Evolutionary conservation across 805 yeast genomes (phyloP), one percentile per base, ranked within the genome.

Genomic region (Schwanniomyces yamadae): DNA sequence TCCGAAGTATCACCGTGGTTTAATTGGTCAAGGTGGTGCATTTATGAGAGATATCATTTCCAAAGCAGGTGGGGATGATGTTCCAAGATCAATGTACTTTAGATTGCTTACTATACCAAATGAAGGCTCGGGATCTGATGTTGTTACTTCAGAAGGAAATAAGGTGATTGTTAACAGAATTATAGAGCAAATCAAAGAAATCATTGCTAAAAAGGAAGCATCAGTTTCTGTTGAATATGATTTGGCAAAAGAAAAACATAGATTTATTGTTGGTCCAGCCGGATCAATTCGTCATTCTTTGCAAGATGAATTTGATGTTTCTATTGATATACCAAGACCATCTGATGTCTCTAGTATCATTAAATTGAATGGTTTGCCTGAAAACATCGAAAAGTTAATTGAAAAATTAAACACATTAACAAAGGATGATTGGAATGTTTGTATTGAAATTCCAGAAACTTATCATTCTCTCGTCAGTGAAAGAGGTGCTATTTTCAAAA

Each of bases 21-120:
- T 91, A 47, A 78, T 88, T 41, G 98, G 98, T 21, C 75, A 80
- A 38, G 78, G 80, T 42, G 96, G 95, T 39, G 70, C 83, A 17
- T 77, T 71, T 14, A 78, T 84, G 66, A 78, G 82, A 48, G 84
- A 79, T 32, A 84, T 93, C 35, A 78, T 90, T 34, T 52, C 75
- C 32, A 76, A 75, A 35, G 96, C 96, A 24, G 96, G 96, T 42
- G 74, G 73, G 33, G 83, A 77, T 42, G 51, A 55, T 31, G 46
- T 62, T 32, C 58, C 70, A 21, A 67, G 73, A 40, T 40, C 44
- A 35, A 74, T 69, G 38, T 74, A 75, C 52, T 65, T 75, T 50
- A 73, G 80, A 48, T 66, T 78, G 46, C 71, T 86, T 48, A 77
- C 75, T 37, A 73, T 87, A 38, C 97, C 98, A 34, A 73, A 77